These are phyloP conservation scores for Asparagopsis taxiformis DNA, from an alignment of 31 red algal genomes.

Conservation along the genomic window DNA sequence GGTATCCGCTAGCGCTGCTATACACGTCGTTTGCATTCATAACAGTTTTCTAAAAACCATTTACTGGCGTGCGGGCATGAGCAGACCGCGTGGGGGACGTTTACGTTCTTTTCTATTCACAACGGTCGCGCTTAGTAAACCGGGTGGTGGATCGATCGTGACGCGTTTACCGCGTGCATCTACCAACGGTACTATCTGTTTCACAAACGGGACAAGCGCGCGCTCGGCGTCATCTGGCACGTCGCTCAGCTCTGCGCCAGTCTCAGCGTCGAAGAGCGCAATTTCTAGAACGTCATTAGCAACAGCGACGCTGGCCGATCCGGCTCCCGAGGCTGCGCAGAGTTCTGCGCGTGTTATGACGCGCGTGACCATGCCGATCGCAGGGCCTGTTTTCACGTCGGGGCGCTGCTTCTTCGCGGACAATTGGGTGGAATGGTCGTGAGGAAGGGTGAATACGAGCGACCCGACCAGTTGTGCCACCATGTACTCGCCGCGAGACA, in stretches of 20 bases:
- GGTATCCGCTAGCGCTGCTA: conserved; percentile 88
- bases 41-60: conserved; percentile 79
- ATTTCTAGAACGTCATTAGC: conserved; percentile 62
- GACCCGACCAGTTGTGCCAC: conserved; percentile 52
- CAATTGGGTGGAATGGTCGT: background rate
- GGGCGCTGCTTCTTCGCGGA: background rate
- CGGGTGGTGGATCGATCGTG: conserved; percentile 65
- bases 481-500: conserved; percentile 54
- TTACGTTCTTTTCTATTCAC: conserved; percentile 48
- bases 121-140: conserved; percentile 56
- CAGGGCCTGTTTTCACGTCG: conserved; percentile 8
- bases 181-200: conserved; percentile 73
- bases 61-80: conserved; percentile 37
- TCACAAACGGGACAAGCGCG: conserved; percentile 75
- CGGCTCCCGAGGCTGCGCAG: conserved; percentile 41
- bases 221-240: conserved; percentile 28
- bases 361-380: conserved; percentile 53
- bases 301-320: conserved; percentile 19
- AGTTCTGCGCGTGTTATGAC: conserved; percentile 70
- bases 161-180: conserved; percentile 33
- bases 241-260: background rate
- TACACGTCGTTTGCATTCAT: conserved; percentile 97
- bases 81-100: conserved; percentile 25
- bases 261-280: conserved; percentile 19
- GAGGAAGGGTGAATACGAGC: conserved; percentile 11